Evolutionary conservation across 306 rosid genomes (phyloP).

Genomic region (Phaseolus lunatus): DNA sequence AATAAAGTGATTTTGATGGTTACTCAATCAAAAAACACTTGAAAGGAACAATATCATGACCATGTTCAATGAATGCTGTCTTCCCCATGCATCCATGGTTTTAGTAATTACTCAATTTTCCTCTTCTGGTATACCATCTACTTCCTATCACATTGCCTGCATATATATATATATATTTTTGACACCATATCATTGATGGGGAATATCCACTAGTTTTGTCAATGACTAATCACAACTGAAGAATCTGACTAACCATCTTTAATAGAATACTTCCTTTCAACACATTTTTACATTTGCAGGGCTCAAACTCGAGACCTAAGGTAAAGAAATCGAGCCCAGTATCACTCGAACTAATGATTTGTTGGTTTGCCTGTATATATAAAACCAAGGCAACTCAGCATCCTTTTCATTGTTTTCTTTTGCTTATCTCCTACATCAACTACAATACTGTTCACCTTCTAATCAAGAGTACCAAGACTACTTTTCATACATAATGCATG

Average conservation of each 20-base stretch:
- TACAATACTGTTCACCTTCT: slow-evolving; percentile 8
- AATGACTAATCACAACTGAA: too few species aligned
- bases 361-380: neutral
- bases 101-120: neutral
- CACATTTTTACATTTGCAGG: too few species aligned
- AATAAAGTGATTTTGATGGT: slow-evolving; percentile 23
- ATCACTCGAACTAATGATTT: too few species aligned
- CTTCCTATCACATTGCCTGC: too few species aligned
- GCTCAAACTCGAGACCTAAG: too few species aligned
- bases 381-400: neutral
- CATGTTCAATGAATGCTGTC: slow-evolving; percentile 14
- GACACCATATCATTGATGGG: too few species aligned
- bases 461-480: neutral
- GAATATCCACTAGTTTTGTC: too few species aligned
- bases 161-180: too few species aligned
- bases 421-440: neutral
- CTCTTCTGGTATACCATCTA: too few species aligned
- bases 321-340: too few species aligned
- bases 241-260: too few species aligned
- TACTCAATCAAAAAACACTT: slow-evolving; percentile 6
- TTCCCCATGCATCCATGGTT: neutral
- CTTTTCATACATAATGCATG: neutral
- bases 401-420: neutral
- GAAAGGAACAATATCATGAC: slow-evolving; percentile 16
- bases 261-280: too few species aligned